phyloP scores from a whole-genome alignment of 352 stramenopile genomes.

The Phytopythium ostracodes region DNA sequence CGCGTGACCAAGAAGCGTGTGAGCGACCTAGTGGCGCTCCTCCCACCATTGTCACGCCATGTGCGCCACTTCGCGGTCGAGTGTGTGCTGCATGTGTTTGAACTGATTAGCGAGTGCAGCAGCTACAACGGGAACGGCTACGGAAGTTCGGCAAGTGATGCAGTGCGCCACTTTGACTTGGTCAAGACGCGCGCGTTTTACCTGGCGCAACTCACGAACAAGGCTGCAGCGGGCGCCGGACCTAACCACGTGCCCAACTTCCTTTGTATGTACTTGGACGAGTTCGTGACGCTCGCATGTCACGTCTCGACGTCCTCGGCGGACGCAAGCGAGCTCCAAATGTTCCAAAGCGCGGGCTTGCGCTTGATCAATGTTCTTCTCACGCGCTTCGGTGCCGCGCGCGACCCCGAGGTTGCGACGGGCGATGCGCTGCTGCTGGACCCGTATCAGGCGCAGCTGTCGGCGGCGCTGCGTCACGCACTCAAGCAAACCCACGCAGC shows the following conservation, averaged over 20 bases:
- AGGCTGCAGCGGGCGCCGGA: not conserved
- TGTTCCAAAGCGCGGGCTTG: slow-evolving; percentile 73
- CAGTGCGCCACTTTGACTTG: slow-evolving; percentile 69
- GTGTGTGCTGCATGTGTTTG: slow-evolving; percentile 73
- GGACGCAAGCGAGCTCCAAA: slow-evolving; percentile 67
- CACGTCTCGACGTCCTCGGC: slow-evolving; percentile 68
- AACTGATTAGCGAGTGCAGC: slow-evolving; percentile 34
- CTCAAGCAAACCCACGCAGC: slow-evolving; percentile 48
- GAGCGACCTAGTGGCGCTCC: slow-evolving; percentile 43
- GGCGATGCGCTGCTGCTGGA: slow-evolving; percentile 62
- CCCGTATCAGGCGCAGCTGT: slow-evolving; percentile 82
- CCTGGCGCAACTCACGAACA: slow-evolving; percentile 29
- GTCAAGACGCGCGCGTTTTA: slow-evolving; percentile 41
- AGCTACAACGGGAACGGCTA: slow-evolving; percentile 12
- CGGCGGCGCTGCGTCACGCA: slow-evolving; percentile 71
- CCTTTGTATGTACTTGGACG: slow-evolving; percentile 84
- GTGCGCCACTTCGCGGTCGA: slow-evolving; percentile 76
- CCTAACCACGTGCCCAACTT: slow-evolving; percentile 43
- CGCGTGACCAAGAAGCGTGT: slow-evolving; percentile 64
- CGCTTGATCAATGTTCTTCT: slow-evolving; percentile 65
- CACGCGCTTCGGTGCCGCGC: slow-evolving; percentile 43
- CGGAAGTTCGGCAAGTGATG: slow-evolving; percentile 11
- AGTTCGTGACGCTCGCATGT: slow-evolving; percentile 83
- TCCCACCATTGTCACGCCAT: slow-evolving; percentile 69
- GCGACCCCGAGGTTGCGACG: slow-evolving; percentile 63